Conservation (phyloP, 2,329 filamentous ascomycete genomes). For the Cladophialophora exuberans region DNA sequence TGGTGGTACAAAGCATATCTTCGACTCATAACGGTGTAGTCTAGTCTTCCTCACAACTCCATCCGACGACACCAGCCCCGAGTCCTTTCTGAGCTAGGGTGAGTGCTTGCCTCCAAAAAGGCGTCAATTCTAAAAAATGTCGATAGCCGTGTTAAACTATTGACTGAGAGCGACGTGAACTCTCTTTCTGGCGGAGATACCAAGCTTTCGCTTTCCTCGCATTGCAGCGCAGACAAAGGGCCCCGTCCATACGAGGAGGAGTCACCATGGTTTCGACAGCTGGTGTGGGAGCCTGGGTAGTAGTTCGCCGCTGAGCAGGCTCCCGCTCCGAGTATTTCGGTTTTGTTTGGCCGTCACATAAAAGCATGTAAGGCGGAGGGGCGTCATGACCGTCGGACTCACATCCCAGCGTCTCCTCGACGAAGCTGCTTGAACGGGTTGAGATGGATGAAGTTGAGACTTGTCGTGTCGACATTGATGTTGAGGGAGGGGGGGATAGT, state of each 20-base stretch:
- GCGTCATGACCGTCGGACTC: slow-evolving; percentile 11
- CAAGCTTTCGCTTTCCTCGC: slow-evolving; percentile 17
- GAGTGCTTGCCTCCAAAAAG: too few species aligned
- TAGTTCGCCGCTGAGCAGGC: too few species aligned
- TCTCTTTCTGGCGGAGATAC: slow-evolving; percentile 11
- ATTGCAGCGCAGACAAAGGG: slow-evolving; percentile 14
- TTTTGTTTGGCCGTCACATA: slow-evolving; percentile 13
- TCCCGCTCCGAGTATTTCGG: slow-evolving; percentile 17
- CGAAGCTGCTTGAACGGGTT: neutral
- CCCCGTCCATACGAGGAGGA: slow-evolving; percentile 14
- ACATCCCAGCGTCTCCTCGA: slow-evolving; percentile 5
- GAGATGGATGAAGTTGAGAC: neutral
- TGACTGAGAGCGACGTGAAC: neutral
- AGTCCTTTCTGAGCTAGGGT: too few species aligned
- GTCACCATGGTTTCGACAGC: neutral
- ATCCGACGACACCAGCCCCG: too few species aligned
- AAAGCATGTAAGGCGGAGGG: slow-evolving; percentile 17
- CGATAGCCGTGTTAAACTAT: too few species aligned
- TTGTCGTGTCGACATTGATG: neutral
- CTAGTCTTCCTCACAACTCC: too few species aligned
- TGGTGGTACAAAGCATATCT: too few species aligned
- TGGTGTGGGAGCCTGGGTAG: too few species aligned
- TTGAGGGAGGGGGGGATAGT: neutral
- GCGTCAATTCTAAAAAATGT: too few species aligned
- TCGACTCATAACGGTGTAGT: too few species aligned